Conservation (phyloP, 2,329 filamentous ascomycete genomes). For the Gaeumannomyces tritici region DNA sequence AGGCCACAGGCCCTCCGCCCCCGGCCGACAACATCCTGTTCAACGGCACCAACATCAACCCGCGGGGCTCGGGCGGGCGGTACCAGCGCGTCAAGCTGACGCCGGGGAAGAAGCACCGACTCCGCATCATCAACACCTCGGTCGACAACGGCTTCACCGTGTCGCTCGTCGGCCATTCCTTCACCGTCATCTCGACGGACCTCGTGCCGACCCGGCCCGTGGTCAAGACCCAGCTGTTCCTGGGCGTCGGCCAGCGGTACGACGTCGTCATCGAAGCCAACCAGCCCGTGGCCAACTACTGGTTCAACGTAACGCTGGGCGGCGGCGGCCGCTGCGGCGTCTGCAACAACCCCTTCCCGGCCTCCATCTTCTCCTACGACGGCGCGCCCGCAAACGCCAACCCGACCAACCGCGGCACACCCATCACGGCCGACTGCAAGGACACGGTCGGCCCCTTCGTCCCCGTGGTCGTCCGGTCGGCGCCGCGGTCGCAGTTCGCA, state of each 20-base stretch:
- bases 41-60: slow-evolving; percentile 28
- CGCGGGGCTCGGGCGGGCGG: slow-evolving; percentile 11
- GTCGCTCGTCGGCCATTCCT: slow-evolving; percentile 35
- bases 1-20: slow-evolving; percentile 13
- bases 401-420: slow-evolving; percentile 19
- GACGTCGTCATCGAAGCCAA: slow-evolving; percentile 36
- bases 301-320: slow-evolving; percentile 13
- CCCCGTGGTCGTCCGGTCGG: slow-evolving; percentile 13
- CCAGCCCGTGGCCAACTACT: slow-evolving; percentile 8
- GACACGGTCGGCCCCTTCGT: slow-evolving; percentile 9
- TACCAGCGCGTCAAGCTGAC: slow-evolving; percentile 20
- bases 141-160: slow-evolving; percentile 38
- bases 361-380: slow-evolving; percentile 26
- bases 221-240: slow-evolving; percentile 34
- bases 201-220: slow-evolving; percentile 41
- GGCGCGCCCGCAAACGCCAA: slow-evolving; percentile 16
- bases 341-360: slow-evolving; percentile 17
- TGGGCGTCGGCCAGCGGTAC: slow-evolving; percentile 36
- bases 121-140: slow-evolving; percentile 39
- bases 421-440: slow-evolving; percentile 10
- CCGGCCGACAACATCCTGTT: slow-evolving; percentile 26
- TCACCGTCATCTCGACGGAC: slow-evolving; percentile 39
- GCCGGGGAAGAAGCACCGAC: slow-evolving; percentile 32
- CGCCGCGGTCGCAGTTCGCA: slow-evolving; percentile 9
- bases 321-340: slow-evolving; percentile 7